Evolutionary conservation across 179 eudicot species (phyloP).

Genomic region (Spinacia oleracea): DNA sequence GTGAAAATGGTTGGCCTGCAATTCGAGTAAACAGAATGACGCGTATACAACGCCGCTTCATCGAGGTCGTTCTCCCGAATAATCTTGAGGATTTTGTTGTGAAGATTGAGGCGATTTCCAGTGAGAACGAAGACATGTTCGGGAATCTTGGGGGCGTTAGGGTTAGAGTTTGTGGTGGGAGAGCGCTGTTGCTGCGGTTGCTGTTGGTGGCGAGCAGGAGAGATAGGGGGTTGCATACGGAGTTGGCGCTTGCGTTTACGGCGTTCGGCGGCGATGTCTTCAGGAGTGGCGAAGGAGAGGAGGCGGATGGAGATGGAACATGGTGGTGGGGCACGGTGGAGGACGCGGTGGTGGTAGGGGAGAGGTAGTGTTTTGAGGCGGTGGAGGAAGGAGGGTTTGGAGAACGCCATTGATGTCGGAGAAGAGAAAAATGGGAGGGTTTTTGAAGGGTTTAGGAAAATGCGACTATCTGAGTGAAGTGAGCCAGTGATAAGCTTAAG

Average conservation of each 20-base stretch:
- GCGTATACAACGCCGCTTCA: slow-evolving; percentile 81
- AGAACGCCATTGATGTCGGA: slow-evolving; percentile 23
- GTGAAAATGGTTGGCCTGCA: slow-evolving; percentile 90
- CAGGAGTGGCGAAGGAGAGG: slow-evolving; percentile 78
- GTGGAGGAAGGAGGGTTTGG: slow-evolving; percentile 28
- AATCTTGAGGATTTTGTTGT: slow-evolving; percentile 71
- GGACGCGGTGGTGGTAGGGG: slow-evolving; percentile 37
- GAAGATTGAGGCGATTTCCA: slow-evolving; percentile 77
- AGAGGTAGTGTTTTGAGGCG: slow-evolving; percentile 43
- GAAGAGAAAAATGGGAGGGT: neutral
- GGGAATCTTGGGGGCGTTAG: slow-evolving; percentile 82
- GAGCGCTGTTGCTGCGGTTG: slow-evolving; percentile 31
- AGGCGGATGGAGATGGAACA: slow-evolving; percentile 40
- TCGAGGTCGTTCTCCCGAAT: slow-evolving; percentile 85
- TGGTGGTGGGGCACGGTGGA: slow-evolving; percentile 23
- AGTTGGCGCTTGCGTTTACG: slow-evolving; percentile 86
- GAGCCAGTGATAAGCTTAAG: too few relatives aligned
- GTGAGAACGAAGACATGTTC: slow-evolving; percentile 64
- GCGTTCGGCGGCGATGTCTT: slow-evolving; percentile 88
- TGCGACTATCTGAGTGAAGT: neutral
- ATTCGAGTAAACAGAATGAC: slow-evolving; percentile 91
- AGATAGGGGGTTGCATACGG: slow-evolving; percentile 87
- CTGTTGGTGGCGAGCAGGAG: slow-evolving; percentile 49
- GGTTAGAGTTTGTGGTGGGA: slow-evolving; percentile 44
- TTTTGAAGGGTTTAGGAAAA: neutral